Percentiles rank a stretch among this genome's conserved stretches.
These are phyloP conservation scores for Sabuloglossum arenarium DNA, from an alignment of 495 filamentous ascomycete genomes.

Conservation along the genomic window DNA sequence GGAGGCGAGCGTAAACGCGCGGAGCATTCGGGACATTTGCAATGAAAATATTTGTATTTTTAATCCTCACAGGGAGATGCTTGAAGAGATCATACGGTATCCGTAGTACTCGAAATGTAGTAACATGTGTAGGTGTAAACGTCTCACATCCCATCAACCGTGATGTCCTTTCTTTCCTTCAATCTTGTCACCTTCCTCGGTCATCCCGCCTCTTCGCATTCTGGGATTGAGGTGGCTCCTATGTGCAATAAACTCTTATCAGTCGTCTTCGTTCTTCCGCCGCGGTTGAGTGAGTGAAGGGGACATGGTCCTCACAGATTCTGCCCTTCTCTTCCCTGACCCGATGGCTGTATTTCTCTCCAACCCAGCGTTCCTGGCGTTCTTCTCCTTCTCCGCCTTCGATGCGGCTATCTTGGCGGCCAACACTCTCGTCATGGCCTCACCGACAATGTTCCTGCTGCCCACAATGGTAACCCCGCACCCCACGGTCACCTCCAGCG, in stretches of 20 bases:
- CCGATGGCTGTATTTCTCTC: background rate
- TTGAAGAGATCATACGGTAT: no score
- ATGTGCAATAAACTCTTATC: background rate
- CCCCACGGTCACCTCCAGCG: background rate
- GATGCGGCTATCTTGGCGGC: background rate
- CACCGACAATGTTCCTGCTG: constrained; percentile 4
- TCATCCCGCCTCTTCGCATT: background rate
- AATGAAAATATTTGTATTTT: background rate
- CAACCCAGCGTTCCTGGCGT: no score
- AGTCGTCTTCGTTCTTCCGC: constrained; percentile 1
- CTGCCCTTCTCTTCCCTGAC: constrained; percentile 2
- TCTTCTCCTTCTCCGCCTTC: no score
- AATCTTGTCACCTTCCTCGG: background rate
- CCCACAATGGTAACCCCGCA: constrained; percentile 3
- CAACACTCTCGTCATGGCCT: background rate
- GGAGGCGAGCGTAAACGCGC: background rate
- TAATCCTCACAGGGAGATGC: background rate
- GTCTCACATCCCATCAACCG: background rate
- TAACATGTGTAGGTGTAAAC: no score
- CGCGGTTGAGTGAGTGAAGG: background rate
- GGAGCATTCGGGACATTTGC: background rate
- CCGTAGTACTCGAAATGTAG: no score
- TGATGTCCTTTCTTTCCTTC: background rate
- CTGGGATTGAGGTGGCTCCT: background rate
- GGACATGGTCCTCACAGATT: background rate